Base-by-base conservation (phyloP, 1,284 basidiomycete species). In the Boletus chippewaensis region DNA sequence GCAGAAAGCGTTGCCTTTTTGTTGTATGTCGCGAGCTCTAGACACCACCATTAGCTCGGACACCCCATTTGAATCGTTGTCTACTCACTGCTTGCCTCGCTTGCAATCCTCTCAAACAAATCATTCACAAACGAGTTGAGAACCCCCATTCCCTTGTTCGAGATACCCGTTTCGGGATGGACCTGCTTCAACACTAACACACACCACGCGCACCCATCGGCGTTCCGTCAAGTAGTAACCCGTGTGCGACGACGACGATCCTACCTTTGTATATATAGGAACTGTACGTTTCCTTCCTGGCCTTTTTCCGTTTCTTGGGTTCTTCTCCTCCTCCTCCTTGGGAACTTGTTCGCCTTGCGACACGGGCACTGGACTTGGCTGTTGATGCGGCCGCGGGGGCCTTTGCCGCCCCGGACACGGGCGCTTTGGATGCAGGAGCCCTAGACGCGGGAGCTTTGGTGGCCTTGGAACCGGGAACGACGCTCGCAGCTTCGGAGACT, bases 91-190 rank as follows among this genome's bases (percentile, higher is more conserved):
- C 63, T 64, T 0, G 65, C 91, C 70, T 96, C 93, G 38, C 80
- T 81, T 13, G 93, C 92, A 62, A 95, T 92, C 46, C 91, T 86
- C 74, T 95, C 92, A 60, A 95, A 95, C 71, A 95, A 91, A 61
- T 94, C 91, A 59, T 91, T 91, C 63, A 94, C 90, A 57, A 93
- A 94, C 51, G 87, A 91, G 80, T 95, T 95, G 43, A 96, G 74
- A 66, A 96, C 90, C 52, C 86, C 83, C 93, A 96, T 96, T 39
- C 92, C 93, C 78, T 95, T 96, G 83, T 95, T 95, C 55, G 89
- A 87, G 71, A 95, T 95, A 83, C 94, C 94, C 58, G 91, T 95
- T 69, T 96, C 94, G 51, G 93, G 94, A 77, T 96, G 93, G 55
- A 96, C 93, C 69, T 92, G 89, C 73, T 86, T 92, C 57, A 92